phyloP scores from a whole-genome alignment of 2,329 filamentous ascomycete genomes.

The Pestalotiopsis sp. region DNA sequence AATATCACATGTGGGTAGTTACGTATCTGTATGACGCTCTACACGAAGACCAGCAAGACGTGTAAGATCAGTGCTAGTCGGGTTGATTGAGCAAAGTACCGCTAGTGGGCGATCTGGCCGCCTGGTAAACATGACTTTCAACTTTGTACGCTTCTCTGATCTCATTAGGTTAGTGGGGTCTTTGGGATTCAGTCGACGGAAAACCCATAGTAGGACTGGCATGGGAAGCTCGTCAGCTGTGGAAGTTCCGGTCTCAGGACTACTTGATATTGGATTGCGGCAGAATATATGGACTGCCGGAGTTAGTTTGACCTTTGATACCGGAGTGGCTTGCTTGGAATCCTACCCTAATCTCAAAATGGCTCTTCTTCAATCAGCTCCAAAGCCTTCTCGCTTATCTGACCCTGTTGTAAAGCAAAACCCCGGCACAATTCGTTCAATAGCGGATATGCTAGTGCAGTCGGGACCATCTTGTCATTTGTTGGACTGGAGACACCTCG shows the following conservation, averaged over 20 bases:
- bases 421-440: background rate
- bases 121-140: background rate
- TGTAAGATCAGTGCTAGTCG: background rate
- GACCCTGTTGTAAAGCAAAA: background rate
- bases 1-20: too few relatives aligned
- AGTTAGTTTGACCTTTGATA: background rate
- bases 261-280: background rate
- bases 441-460: background rate
- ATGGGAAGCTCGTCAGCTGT: background rate
- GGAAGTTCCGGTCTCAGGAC: background rate
- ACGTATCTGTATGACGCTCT: background rate
- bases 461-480: background rate
- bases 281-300: background rate
- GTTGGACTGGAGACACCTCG: background rate
- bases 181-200: background rate
- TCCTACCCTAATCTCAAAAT: background rate
- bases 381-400: background rate
- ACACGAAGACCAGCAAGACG: background rate
- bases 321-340: background rate
- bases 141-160: background rate
- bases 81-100: background rate
- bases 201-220: background rate
- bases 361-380: background rate
- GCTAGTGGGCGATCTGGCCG: background rate
- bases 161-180: background rate